phyloP scores from a whole-genome alignment of 2,329 filamentous ascomycete genomes.

The Colletotrichum musae region DNA sequence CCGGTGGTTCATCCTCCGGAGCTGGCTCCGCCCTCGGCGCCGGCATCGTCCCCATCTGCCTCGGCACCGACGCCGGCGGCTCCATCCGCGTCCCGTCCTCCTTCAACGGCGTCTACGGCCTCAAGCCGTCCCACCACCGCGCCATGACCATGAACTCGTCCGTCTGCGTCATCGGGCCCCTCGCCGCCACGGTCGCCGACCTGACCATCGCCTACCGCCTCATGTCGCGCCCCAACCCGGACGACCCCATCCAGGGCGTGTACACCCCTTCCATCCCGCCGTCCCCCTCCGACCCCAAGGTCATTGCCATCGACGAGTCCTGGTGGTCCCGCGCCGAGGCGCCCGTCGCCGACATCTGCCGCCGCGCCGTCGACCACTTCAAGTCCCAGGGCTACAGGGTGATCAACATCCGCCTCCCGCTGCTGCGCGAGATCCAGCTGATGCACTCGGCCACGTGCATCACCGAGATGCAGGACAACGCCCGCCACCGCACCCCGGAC shows the following conservation, averaged over 20 bases:
- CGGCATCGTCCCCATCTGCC: constrained; percentile 80
- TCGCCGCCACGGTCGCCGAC: constrained; percentile 83
- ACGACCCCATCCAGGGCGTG: constrained; percentile 65
- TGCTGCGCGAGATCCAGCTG: constrained; percentile 78
- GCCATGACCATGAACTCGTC: constrained; percentile 69
- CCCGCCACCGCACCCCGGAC: constrained; percentile 59
- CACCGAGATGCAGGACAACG: constrained; percentile 70
- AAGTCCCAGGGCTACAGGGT: constrained; percentile 63
- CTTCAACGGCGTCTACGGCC: constrained; percentile 85
- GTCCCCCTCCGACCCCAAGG: constrained; percentile 62
- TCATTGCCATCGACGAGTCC: constrained; percentile 79
- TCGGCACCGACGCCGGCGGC: constrained; percentile 82
- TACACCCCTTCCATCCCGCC: constrained; percentile 73
- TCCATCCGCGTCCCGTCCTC: constrained; percentile 80
- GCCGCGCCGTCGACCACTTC: constrained; percentile 73
- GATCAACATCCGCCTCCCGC: constrained; percentile 76
- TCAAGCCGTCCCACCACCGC: constrained; percentile 84
- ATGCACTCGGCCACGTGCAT: constrained; percentile 86
- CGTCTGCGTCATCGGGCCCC: constrained; percentile 78
- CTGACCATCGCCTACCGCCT: constrained; percentile 86
- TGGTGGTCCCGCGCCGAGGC: constrained; percentile 68
- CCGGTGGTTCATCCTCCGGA: constrained; percentile 85
- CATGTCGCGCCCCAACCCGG: constrained; percentile 80
- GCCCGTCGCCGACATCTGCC: constrained; percentile 73
- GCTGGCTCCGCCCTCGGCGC: constrained; percentile 78